Evolutionary conservation across 495 filamentous ascomycete genomes (phyloP), one percentile per base, ranked within the genome.

Genomic region (Choiromyces venosus): DNA sequence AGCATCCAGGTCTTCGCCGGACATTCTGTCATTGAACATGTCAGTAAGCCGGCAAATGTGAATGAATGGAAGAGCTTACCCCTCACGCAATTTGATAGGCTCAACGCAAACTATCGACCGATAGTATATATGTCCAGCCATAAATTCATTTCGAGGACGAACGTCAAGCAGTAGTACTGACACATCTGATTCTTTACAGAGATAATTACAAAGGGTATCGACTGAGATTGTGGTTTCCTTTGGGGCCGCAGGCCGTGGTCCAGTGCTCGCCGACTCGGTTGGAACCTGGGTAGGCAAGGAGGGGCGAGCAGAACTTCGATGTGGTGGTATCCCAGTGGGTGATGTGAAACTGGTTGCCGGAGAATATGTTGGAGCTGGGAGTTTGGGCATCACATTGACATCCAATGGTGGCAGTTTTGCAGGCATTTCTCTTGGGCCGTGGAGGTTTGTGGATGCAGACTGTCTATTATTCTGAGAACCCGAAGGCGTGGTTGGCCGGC

Each of bases 21-120:
- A 97, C 64, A 96, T 91, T 65, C 93, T 81, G 61, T 25, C 21
- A 64, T 29, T 44, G 36, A 64, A 40, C n/a, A 67, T 61, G 25
- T 61, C 25, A 61, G 52, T 39, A 70, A 71, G n/a, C 10, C 29
- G 40, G 42, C 25, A 38, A 6, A 70, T 67, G 14, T 40, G 16
- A 29, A 69, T 56, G 33, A 66, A 44, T 44, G 42, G 68, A 73
- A 66, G 65, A 18, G 6, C 74, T 67, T 76, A 81, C 76, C 74
- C 90, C 52, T 87, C 85, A 68, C 90, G 87, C 72, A 92, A 81
- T 19, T 87, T 87, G 52, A 93, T 88, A n/a, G 94, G 93, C 78
- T 99, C 95, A 68, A 98, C 86, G 82, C 94, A 98, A 64, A 98
- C 91, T 40, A 94, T 90, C 12, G 87, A 91, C 68, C 88, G 87